phyloP scores from a whole-genome alignment of 176 grass and related monocot species.

The Carex cristatella region DNA sequence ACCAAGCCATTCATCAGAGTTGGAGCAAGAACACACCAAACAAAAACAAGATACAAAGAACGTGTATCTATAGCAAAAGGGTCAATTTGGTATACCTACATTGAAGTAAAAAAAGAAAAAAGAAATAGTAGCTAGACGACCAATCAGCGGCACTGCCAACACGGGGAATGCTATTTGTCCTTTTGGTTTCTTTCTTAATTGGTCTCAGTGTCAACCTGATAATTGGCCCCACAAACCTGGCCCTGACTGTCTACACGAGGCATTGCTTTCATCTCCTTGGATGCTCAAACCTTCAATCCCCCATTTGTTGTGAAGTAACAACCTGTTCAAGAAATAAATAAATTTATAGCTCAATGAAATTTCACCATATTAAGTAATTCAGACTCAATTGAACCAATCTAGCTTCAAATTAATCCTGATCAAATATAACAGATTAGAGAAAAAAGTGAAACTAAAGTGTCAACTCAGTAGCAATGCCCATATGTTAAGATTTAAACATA shows the following conservation, averaged over 20 bases:
- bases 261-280: slow-evolving; percentile 82
- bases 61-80: neutral
- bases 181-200: slow-evolving; percentile 50
- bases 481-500: neutral
- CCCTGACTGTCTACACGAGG: slow-evolving; percentile 79
- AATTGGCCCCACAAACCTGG: slow-evolving; percentile 73
- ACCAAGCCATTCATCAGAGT: too few species aligned
- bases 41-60: neutral
- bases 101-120: neutral
- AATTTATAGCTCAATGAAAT: neutral
- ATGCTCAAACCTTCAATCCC: slow-evolving; percentile 78
- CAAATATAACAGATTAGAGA: neutral
- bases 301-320: slow-evolving; percentile 90
- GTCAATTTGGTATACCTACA: neutral
- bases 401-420: neutral
- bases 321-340: slow-evolving; percentile 32
- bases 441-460: neutral
- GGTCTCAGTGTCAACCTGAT: slow-evolving; percentile 68
- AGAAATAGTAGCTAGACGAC: slow-evolving; percentile 52
- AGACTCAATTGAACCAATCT: neutral
- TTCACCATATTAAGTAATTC: neutral
- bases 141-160: slow-evolving; percentile 76
- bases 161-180: slow-evolving; percentile 45
- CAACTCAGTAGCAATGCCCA: neutral
- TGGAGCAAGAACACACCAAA: too few species aligned